Conservation (phyloP, 129 eudicot species). For the Ambrosia artemisiifolia region DNA sequence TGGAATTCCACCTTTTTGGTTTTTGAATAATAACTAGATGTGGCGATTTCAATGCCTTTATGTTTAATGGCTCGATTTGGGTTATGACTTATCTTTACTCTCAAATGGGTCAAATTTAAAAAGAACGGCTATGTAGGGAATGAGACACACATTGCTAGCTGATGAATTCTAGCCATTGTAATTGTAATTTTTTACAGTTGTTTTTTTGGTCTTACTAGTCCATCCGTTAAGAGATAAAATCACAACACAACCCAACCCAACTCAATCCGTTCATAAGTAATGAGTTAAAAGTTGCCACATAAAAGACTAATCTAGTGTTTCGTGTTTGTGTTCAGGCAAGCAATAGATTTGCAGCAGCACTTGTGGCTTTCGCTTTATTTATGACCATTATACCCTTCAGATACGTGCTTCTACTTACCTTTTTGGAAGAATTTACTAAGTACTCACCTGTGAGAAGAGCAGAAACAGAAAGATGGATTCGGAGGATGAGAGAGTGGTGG, state of each 20-base stretch:
- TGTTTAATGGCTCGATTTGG: not conserved
- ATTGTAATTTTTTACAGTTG: no score
- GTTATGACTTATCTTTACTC: not conserved
- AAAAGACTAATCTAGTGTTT: not conserved
- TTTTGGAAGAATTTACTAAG: slow-evolving; percentile 67
- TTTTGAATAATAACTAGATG: not conserved
- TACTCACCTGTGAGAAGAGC: slow-evolving; percentile 72
- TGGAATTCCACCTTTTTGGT: not conserved
- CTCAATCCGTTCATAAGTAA: not conserved
- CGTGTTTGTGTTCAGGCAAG: slow-evolving; percentile 56
- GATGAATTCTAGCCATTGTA: no score
- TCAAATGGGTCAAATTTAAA: not conserved
- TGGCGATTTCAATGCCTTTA: not conserved
- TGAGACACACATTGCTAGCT: not conserved
- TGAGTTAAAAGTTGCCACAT: not conserved
- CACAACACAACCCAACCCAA: not conserved
- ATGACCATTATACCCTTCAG: slow-evolving; percentile 51
- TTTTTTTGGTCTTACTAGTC: not conserved
- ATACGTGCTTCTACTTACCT: slow-evolving; percentile 45
- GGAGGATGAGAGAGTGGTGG: slow-evolving; percentile 96
- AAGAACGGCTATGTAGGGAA: not conserved
- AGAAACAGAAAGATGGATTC: slow-evolving; percentile 60
- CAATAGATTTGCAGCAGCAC: slow-evolving; percentile 52
- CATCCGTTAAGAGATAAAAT: not conserved
- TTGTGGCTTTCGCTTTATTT: slow-evolving; percentile 47